These are phyloP conservation scores for Raffaelea ambrosiae DNA, from an alignment of 2,329 filamentous ascomycete species.

Conservation along the genomic window DNA sequence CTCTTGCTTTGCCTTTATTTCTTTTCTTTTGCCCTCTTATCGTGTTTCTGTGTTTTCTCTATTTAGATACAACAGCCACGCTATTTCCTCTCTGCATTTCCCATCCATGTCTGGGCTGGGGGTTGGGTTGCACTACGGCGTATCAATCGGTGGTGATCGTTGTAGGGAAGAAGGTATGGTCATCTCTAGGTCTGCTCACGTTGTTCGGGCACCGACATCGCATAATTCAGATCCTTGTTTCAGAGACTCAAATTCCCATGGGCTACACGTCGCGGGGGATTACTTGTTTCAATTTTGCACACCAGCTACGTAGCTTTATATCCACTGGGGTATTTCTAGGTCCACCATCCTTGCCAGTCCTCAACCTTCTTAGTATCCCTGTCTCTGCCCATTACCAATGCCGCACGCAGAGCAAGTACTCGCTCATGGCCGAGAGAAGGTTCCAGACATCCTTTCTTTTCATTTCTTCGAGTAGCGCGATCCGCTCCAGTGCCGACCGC, in stretches of 20 bases:
- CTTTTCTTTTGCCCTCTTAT: neutral
- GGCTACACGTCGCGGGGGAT: too few relatives aligned
- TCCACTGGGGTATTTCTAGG: too few relatives aligned
- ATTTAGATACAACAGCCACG: conserved; percentile 4
- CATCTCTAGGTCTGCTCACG: too few relatives aligned
- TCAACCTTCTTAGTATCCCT: too few relatives aligned
- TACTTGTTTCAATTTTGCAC: too few relatives aligned
- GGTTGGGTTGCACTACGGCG: neutral
- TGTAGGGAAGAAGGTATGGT: neutral
- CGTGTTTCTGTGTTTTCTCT: neutral
- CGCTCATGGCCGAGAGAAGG: conserved; percentile 54
- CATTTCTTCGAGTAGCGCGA: conserved; percentile 75
- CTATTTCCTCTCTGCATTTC: conserved; percentile 2
- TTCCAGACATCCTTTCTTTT: conserved; percentile 76
- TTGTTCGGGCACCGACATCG: too few relatives aligned
- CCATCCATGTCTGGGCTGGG: neutral
- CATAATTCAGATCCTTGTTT: too few relatives aligned
- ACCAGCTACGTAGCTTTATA: too few relatives aligned
- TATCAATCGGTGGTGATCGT: neutral
- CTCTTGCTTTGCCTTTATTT: neutral
- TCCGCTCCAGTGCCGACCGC: conserved; percentile 72
- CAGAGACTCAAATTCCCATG: too few relatives aligned
- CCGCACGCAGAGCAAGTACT: conserved; percentile 57
- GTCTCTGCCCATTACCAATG: too few relatives aligned
- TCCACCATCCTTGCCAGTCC: too few relatives aligned